phyloP scores from a whole-genome alignment of 805 yeast genomes.

The Pichia ethanolica region DNA sequence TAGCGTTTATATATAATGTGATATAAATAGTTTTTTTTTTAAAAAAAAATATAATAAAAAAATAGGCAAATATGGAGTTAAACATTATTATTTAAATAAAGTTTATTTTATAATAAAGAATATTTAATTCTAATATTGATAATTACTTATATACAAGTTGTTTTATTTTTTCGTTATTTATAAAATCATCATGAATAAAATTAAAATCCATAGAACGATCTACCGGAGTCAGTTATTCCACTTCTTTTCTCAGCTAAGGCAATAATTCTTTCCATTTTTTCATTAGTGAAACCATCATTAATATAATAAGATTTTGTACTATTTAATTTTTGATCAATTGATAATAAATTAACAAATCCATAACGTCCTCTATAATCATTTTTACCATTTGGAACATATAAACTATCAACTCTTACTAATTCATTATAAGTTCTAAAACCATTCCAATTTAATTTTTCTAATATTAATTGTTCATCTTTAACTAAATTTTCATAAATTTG shows the following conservation, averaged over 20 bases:
- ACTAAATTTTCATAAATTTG: constrained; percentile 59
- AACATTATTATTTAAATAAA: no score
- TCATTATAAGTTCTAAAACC: constrained; percentile 63
- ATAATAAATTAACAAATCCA: constrained; percentile 46
- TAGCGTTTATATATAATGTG: no score
- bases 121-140: not conserved
- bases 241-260: constrained; percentile 66
- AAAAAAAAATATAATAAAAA: no score
- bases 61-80: no score
- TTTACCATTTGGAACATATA: constrained; percentile 31
- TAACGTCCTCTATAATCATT: constrained; percentile 28
- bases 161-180: not conserved
- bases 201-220: constrained; percentile 30
- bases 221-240: constrained; percentile 58
- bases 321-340: constrained; percentile 30
- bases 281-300: constrained; percentile 70
- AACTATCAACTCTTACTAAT: constrained; percentile 42
- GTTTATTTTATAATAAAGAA: no score
- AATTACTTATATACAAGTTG: not conserved
- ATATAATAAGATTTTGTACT: constrained; percentile 43
- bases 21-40: no score
- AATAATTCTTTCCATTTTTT: constrained; percentile 81
- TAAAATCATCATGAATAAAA: not conserved
- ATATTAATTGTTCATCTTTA: constrained; percentile 53
- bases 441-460: constrained; percentile 59